phyloP scores from a whole-genome alignment of 176 grass and related monocot genomes.

The Oryza glaberrima region DNA sequence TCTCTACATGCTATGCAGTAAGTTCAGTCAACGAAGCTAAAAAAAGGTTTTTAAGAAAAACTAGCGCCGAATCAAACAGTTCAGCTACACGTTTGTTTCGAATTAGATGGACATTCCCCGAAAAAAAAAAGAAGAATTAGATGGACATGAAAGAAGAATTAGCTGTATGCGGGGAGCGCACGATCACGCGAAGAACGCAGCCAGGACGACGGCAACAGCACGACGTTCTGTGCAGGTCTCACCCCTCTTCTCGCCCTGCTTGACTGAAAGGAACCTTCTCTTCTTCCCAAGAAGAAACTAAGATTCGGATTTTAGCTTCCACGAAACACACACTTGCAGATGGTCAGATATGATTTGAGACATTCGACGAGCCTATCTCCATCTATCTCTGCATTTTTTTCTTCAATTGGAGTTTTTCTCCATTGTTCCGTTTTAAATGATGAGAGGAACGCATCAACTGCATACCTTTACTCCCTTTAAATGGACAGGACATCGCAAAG shows the following conservation, averaged over 20 bases:
- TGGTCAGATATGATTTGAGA: background rate
- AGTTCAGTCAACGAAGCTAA: background rate
- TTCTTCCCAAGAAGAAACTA: too few species aligned
- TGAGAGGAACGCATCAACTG: background rate
- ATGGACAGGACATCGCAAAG: background rate
- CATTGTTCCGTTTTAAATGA: background rate
- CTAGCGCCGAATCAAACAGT: too few species aligned
- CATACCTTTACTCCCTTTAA: background rate
- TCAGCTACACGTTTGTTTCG: background rate
- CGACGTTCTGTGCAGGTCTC: background rate
- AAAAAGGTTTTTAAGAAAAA: too few species aligned
- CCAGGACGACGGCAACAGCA: background rate
- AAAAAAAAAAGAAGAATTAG: background rate
- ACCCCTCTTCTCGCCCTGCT: too few species aligned
- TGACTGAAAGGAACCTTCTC: too few species aligned
- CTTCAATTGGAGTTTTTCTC: background rate
- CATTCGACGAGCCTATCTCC: background rate
- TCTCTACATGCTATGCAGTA: background rate
- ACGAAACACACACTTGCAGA: background rate
- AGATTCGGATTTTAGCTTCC: too few species aligned
- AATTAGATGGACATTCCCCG: background rate
- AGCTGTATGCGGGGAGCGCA: background rate
- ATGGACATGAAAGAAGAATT: too few species aligned
- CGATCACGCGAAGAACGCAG: background rate
- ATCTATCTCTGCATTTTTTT: background rate